phyloP scores from a whole-genome alignment of 1,284 basidiomycete species.

The Fomitopsis pinicola region DNA sequence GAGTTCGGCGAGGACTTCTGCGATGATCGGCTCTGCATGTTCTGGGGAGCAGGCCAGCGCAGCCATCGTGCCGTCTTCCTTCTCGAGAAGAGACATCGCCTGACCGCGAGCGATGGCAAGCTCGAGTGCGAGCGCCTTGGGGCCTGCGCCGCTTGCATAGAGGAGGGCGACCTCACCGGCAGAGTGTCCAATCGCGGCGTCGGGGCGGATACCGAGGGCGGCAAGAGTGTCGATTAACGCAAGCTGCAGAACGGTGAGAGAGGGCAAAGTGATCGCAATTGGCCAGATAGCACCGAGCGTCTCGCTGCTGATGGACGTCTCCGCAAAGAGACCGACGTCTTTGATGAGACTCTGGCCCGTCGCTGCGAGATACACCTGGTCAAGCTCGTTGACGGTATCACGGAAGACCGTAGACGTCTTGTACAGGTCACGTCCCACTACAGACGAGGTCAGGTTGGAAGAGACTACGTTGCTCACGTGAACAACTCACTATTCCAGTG shows the following conservation, averaged over 20 bases:
- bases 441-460: not conserved
- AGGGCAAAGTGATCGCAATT: conserved; percentile 30
- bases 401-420: conserved; percentile 31
- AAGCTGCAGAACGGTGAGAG: conserved; percentile 39
- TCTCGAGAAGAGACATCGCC: conserved; percentile 31
- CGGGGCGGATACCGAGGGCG: conserved; percentile 31
- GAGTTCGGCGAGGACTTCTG: conserved; percentile 6
- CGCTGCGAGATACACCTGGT: conserved; percentile 25
- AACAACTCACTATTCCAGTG: conserved; percentile 7
- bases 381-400: conserved; percentile 31
- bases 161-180: conserved; percentile 39
- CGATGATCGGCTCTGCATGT: conserved; percentile 23
- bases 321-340: conserved; percentile 29
- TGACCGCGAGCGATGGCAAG: conserved; percentile 34
- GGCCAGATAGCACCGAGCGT: conserved; percentile 30
- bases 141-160: conserved; percentile 37
- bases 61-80: conserved; percentile 36
- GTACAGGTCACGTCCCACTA: conserved; percentile 40
- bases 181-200: conserved; percentile 37
- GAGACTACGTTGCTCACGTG: too few relatives aligned
- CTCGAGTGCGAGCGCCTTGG: conserved; percentile 36
- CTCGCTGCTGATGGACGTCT: not conserved
- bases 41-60: conserved; percentile 31
- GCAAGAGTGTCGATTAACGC: conserved; percentile 37
- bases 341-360: conserved; percentile 33